Evolutionary conservation across 306 rosid species (phyloP).

Genomic region (Quillaja saponaria): DNA sequence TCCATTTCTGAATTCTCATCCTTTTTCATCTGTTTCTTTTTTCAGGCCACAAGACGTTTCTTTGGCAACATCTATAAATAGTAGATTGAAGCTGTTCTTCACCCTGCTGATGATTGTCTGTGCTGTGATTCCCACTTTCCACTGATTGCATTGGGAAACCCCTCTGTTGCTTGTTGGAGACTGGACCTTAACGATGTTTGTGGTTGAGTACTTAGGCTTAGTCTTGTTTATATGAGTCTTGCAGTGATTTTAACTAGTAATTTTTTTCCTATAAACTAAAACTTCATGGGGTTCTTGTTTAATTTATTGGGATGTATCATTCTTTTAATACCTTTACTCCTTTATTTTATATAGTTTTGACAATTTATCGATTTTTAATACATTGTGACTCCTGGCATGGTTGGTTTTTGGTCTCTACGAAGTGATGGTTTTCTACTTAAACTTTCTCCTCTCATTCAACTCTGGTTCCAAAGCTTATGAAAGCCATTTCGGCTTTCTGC

Average conservation of each 20-base stretch:
- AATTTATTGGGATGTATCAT: constrained; percentile 43
- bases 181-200: constrained; percentile 49
- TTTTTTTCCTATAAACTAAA: constrained; percentile 36
- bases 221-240: constrained; percentile 56
- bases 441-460: too few relatives aligned
- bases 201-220: constrained; percentile 49
- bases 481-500: too few relatives aligned
- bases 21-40: constrained; percentile 16
- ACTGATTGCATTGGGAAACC: constrained; percentile 27
- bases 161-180: constrained; percentile 27
- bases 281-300: constrained; percentile 39
- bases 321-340: constrained; percentile 35
- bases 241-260: constrained; percentile 53
- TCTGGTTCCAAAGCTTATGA: too few relatives aligned
- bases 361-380: constrained; percentile 36
- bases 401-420: too few relatives aligned
- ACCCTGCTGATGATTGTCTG: constrained; percentile 43
- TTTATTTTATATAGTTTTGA: constrained; percentile 23
- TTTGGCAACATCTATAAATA: constrained; percentile 39
- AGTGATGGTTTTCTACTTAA: too few relatives aligned
- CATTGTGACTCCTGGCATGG: constrained; percentile 2
- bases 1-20: constrained; percentile 11
- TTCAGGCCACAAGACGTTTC: constrained; percentile 72
- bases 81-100: constrained; percentile 43
- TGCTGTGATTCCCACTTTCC: constrained; percentile 38